A percentile compares a stretch with the other conserved stretches of the same genome.
Conservation (phyloP, 805 yeast species). For the Lipomyces yamanashiensis region DNA sequence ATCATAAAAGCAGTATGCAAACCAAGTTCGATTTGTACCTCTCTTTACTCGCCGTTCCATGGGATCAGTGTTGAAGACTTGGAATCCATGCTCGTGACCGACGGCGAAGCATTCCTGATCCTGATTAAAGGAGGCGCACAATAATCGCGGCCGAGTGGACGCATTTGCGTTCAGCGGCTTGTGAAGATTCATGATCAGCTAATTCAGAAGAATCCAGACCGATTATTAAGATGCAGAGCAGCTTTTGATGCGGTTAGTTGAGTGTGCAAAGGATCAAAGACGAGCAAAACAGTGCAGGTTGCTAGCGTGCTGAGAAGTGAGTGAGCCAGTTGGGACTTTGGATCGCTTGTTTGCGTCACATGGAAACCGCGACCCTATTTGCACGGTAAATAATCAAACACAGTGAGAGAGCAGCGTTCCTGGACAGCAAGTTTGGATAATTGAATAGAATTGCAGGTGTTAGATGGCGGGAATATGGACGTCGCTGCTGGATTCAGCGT, state of each 20-base stretch:
- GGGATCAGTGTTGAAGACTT: constrained; percentile 87
- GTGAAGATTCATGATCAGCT: constrained; percentile 33
- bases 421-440: neutral
- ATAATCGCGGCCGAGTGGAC: constrained; percentile 44
- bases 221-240: no score
- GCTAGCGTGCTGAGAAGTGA: no score
- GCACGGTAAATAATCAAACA: no score
- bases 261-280: no score
- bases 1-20: neutral
- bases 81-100: constrained; percentile 79
- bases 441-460: neutral
- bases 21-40: constrained; percentile 37
- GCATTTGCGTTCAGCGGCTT: constrained; percentile 27
- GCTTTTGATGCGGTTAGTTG: no score
- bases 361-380: neutral
- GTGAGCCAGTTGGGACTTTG: neutral
- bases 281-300: no score
- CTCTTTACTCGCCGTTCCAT: constrained; percentile 73
- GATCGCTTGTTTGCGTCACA: constrained; percentile 6
- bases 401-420: neutral
- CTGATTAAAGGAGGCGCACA: constrained; percentile 78
- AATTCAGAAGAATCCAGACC: neutral
- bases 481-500: constrained; percentile 21
- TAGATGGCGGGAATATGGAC: constrained; percentile 24
- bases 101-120: constrained; percentile 89